Base-by-base conservation (phyloP, 345 rosid species). In the Pugionium cornutum region DNA sequence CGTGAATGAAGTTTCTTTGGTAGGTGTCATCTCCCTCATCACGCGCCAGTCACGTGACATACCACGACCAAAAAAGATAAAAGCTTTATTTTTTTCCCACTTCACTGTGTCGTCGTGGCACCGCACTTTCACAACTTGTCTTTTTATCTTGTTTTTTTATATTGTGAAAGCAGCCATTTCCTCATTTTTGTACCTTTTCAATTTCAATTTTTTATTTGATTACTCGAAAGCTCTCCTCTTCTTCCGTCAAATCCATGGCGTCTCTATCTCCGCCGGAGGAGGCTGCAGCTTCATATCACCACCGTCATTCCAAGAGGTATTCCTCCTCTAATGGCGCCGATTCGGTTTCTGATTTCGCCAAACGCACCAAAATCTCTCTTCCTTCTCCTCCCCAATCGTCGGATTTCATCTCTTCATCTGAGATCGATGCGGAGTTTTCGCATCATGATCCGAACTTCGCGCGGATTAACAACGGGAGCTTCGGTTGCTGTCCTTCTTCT, bases 401-500 rank as follows among this genome's bases (percentile, higher is more conserved):
- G 9, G 7, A 53, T 53, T 79, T 64, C 67, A 80, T 86, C 49
- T 54, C 84, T 18, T 35, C 60, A 2, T 26, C 77, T 28, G 85
- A 87, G 69, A 78, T 89, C 60, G 74, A 80, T 51, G 62, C 83
- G 5, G 96, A 92, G 66, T 92, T 92, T 71, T 80, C 86, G 10
- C 96, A 92, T 80, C 98, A 92, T 55, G 86, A 82, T 75, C 70
- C 84, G 8, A 26, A 67, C 61, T 56, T 87, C 36, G 84, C 92
- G 4, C 77, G 96, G 10, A 80, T 92, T 71, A 92, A 92, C 80
- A 92, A 92, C 83, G 98, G 96, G 8, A 89, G 98, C 79, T 92
- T 89, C 59, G 98, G 96, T 1, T 81, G 83, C 77, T 87, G 98
- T 53, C 96, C 98, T 1, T 69, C 84, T 28, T 79, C 88, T 11